Evolutionary conservation across 345 rosid genomes (phyloP), one percentile per base, ranked within the genome.

Genomic region (Citrus inodora): DNA sequence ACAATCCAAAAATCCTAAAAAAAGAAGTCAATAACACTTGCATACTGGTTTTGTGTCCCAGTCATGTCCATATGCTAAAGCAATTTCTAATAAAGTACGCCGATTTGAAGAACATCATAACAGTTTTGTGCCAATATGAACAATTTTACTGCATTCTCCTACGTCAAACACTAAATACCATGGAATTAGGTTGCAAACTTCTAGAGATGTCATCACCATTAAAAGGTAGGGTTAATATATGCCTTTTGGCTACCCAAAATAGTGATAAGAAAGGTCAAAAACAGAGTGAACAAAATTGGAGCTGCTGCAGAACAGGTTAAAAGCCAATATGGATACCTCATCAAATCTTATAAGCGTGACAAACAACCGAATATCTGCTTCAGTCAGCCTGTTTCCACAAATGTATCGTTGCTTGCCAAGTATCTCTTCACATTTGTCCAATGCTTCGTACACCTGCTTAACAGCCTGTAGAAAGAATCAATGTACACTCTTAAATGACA

Each of bases 331-430:
- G 32, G 7, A 53, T 88, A 94, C 97, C 97, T 95, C 98, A 69
- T 95, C 98, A 80, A 93, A 95, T 90, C 98, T 92, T 84, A 95
- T 90, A 32, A 95, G 87, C 11, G 98, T 95, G 68, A 90, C 95
- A 75, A 95, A 95, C 80, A 93, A 80, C 60, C 95, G 81, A 13
- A 95, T 83, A 86, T 93, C 97, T 6, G 94, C 85, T 82, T 95
- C 98, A 2, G 97, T 82, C 62, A 93, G 74, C 51, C 75, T 76
- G 71, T 91, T 89, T 63, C 95, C 97, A 51, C 98, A 95, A 17
- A 95, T 83, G 80, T 87, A 95, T 0, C 92, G 79, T 17, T 92
- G 91, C 85, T 91, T 88, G 67, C 85, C 75, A 22, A 95, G 97
- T 76, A 93, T 85, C 71, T 80, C 89, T 74, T 95, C 98, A 16